Evolutionary conservation across 257 asterid species (phyloP).

Genomic region (Primulina huaijiensis): DNA sequence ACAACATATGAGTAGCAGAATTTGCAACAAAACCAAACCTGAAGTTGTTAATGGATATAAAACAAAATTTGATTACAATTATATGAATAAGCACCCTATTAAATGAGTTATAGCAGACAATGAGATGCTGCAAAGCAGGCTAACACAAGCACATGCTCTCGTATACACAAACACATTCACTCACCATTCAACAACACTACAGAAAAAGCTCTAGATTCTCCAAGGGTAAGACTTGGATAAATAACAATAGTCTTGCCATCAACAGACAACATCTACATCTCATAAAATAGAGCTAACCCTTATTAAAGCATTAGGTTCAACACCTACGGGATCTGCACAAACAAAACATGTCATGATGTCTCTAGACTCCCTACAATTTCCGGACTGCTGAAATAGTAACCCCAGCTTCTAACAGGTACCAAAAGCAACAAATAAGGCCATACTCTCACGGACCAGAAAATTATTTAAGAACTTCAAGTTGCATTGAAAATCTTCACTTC

Average conservation of each 20-base stretch:
- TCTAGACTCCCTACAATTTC: neutral
- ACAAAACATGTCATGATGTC: neutral
- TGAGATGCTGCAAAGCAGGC: neutral
- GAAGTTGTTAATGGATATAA: neutral
- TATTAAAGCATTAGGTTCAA: neutral
- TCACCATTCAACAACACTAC: neutral
- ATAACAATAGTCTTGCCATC: neutral
- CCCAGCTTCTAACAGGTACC: neutral
- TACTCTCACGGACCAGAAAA: neutral
- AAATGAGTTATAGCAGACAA: neutral
- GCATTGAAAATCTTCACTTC: neutral
- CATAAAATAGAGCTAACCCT: neutral
- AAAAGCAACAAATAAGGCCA: neutral
- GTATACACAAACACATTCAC: neutral
- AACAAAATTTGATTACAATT: neutral
- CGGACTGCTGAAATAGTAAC: neutral
- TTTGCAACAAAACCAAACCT: constrained; percentile 5
- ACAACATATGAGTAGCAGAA: constrained; percentile 17
- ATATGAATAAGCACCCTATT: neutral
- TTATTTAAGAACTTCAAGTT: neutral
- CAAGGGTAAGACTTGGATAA: neutral
- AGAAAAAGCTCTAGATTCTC: neutral
- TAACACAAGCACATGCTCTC: neutral
- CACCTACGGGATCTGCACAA: neutral
- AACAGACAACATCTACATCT: neutral